Conservation (phyloP, 768 basidiomycete genomes). For the Boletus speciosus region DNA sequence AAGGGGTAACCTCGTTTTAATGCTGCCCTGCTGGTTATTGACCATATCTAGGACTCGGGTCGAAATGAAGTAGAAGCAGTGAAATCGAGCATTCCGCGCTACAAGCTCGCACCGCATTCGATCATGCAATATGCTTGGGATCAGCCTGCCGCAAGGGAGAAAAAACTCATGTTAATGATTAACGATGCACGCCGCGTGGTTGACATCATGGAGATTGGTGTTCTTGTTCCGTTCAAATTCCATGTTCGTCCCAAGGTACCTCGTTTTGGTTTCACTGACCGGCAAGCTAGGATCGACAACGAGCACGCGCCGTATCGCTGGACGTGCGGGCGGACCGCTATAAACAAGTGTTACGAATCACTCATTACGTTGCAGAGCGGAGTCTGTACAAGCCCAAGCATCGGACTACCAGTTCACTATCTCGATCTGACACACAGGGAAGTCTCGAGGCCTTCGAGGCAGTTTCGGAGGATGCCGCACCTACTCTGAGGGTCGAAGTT, state of each 20-base stretch:
- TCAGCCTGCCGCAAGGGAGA: constrained; percentile 77
- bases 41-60: constrained; percentile 41
- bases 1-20: constrained; percentile 52
- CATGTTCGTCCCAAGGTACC: constrained; percentile 42
- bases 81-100: constrained; percentile 41
- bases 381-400: constrained; percentile 84
- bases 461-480: constrained; percentile 66
- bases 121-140: constrained; percentile 87
- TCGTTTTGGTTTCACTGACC: constrained; percentile 1
- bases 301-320: constrained; percentile 69
- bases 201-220: constrained; percentile 95
- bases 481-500: constrained; percentile 63
- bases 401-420: constrained; percentile 41
- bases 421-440: constrained; percentile 67
- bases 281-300: constrained; percentile 45
- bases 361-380: constrained; percentile 77
- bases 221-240: constrained; percentile 86
- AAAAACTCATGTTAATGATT: constrained; percentile 66
- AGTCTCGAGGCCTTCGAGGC: constrained; percentile 81
- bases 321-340: constrained; percentile 90
- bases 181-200: constrained; percentile 62
- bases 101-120: constrained; percentile 55
- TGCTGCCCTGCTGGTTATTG: constrained; percentile 9
- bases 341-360: constrained; percentile 82
- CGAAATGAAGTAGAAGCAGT: constrained; percentile 37